Percentiles rank a stretch among this genome's conserved stretches.
Conservation (phyloP, 768 basidiomycete species). For the Psilocybe azurescens region DNA sequence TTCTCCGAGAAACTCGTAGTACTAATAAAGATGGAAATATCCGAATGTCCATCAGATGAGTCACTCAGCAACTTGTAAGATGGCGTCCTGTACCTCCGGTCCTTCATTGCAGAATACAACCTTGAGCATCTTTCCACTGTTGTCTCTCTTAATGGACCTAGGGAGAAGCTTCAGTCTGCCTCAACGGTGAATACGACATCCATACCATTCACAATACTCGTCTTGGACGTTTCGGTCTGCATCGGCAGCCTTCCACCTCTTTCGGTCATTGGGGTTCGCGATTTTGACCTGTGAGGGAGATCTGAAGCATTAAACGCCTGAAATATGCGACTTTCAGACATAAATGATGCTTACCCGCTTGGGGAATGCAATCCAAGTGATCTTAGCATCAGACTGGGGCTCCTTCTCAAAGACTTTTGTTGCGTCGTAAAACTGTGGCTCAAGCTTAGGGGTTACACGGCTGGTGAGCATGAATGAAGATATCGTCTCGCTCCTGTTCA, state of each 20-base stretch:
- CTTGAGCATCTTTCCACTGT: conserved; percentile 3
- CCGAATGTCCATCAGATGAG: no score
- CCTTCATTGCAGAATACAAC: conserved; percentile 8
- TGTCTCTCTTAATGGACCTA: conserved; percentile 4
- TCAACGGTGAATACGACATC: not conserved
- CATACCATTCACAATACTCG: conserved; percentile 9
- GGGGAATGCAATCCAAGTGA: conserved; percentile 8
- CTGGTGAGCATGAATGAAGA: conserved; percentile 2
- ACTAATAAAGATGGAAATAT: not conserved
- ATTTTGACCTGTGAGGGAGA: not conserved
- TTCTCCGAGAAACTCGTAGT: conserved; percentile 5
- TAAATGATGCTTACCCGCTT: not conserved
- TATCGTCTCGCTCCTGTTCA: conserved; percentile 1
- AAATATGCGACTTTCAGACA: not conserved
- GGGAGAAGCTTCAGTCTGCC: not conserved
- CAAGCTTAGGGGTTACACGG: not conserved
- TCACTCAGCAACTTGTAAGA: no score
- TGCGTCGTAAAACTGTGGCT: conserved; percentile 6
- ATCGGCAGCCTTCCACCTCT: conserved; percentile 1
- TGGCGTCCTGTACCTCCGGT: not conserved
- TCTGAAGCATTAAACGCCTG: not conserved
- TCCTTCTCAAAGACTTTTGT: conserved; percentile 4
- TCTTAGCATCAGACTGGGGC: not conserved
- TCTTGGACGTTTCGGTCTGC: not conserved
- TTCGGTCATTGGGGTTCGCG: not conserved